These are phyloP conservation scores for Melaleuca quinquenervia DNA, from an alignment of 345 rosid species.

Conservation along the genomic window DNA sequence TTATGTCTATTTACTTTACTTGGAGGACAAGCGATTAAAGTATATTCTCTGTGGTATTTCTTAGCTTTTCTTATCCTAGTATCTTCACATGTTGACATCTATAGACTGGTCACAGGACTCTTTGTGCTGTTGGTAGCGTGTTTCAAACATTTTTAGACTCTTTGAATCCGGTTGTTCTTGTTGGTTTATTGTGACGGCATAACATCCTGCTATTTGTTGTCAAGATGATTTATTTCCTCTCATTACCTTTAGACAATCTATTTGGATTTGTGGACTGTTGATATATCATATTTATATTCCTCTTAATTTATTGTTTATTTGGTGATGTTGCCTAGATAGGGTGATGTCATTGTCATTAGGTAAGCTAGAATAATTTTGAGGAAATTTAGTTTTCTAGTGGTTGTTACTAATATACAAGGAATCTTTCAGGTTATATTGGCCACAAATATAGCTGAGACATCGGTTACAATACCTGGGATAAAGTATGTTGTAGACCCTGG, in stretches of 20 bases:
- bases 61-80: background rate
- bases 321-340: background rate
- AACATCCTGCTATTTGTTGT: background rate
- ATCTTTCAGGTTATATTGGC: constrained; percentile 62
- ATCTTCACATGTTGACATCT: background rate
- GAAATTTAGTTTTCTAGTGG: background rate
- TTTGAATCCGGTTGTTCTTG: background rate
- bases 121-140: background rate
- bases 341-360: background rate
- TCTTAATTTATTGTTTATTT: background rate
- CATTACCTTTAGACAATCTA: background rate
- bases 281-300: background rate
- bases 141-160: background rate
- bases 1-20: background rate
- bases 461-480: constrained; percentile 87
- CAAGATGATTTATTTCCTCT: background rate
- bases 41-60: background rate
- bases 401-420: background rate
- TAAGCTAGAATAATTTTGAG: background rate
- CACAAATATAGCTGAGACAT: constrained; percentile 97
- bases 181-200: background rate
- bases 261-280: background rate
- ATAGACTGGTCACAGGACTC: background rate
- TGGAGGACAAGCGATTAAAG: background rate
- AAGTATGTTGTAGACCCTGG: constrained; percentile 95